Percentiles rank a stretch among this genome's conserved stretches.
Evolutionary conservation across 441 rosid species (phyloP).

Genomic region (Populus hybrid): DNA sequence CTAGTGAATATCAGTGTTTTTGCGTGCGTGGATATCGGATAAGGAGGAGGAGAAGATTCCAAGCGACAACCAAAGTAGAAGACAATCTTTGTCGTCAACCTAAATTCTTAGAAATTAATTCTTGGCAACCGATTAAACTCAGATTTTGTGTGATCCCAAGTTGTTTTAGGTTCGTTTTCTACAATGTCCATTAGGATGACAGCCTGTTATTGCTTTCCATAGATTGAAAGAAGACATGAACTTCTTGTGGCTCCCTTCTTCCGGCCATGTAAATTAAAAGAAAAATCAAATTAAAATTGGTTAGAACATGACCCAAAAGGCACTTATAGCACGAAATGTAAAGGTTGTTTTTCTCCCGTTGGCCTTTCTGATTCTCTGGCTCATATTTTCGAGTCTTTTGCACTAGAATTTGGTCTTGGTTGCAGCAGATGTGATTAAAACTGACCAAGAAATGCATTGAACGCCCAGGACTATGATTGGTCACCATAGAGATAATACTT

Average conservation of each 20-base stretch:
- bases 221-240: not conserved
- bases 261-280: not conserved
- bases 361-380: not conserved
- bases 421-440: not conserved
- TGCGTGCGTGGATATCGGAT: constrained; percentile 20
- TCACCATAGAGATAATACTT: not conserved
- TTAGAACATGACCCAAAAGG: not conserved
- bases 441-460: not conserved
- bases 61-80: constrained; percentile 2
- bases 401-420: not conserved
- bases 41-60: constrained; percentile 21
- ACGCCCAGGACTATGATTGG: not conserved
- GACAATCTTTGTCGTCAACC: constrained; percentile 17
- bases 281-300: not conserved
- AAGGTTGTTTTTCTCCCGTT: not conserved
- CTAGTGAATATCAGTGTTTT: constrained; percentile 3
- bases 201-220: constrained; percentile 4
- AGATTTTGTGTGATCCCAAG: constrained; percentile 22
- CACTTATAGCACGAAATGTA: not conserved
- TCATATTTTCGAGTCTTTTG: not conserved
- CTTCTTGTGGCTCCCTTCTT: not conserved
- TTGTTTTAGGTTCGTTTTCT: constrained; percentile 21
- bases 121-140: constrained; percentile 28
- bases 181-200: not conserved
- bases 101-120: constrained; percentile 8